A percentile compares a stretch with the other conserved stretches of the same genome.
phyloP scores from a whole-genome alignment of 2,329 filamentous ascomycete genomes.

The Aaosphaeria pasadenensis region DNA sequence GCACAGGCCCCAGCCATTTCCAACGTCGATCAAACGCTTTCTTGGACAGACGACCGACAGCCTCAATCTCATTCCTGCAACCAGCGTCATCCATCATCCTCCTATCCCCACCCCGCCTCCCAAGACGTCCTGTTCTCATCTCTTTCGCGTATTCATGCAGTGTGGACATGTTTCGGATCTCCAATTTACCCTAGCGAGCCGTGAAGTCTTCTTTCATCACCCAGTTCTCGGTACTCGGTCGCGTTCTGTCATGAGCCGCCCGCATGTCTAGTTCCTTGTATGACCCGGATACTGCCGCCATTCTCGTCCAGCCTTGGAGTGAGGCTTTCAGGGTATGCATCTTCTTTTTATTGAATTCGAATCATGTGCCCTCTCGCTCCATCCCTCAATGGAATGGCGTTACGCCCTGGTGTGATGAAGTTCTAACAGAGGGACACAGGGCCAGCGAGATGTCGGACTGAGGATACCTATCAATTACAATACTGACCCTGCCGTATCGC shows the following conservation, averaged over 20 bases:
- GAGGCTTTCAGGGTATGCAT: slow-evolving; percentile 28
- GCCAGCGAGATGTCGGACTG: slow-evolving; percentile 59
- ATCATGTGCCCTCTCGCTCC: neutral
- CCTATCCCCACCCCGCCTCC: neutral
- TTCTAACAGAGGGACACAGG: slow-evolving; percentile 37
- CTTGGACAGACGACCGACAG: slow-evolving; percentile 1
- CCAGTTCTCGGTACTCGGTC: neutral
- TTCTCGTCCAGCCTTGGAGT: slow-evolving; percentile 25
- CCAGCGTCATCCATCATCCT: neutral
- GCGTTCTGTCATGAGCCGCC: neutral
- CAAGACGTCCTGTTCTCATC: neutral
- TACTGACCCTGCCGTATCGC: slow-evolving; percentile 54
- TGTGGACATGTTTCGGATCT: no score
- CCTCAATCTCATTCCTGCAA: slow-evolving; percentile 2
- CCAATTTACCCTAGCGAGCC: slow-evolving; percentile 1
- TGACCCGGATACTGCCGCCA: slow-evolving; percentile 24
- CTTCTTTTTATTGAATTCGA: neutral
- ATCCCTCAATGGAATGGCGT: neutral
- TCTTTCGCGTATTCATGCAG: neutral
- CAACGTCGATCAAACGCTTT: slow-evolving; percentile 7
- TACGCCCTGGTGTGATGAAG: neutral
- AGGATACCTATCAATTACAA: slow-evolving; percentile 63
- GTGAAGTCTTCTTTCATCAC: no score
- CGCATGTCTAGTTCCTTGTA: slow-evolving; percentile 26
- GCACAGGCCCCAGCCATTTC: no score